phyloP scores from a whole-genome alignment of 257 asterid species.

The Penstemon newberryi region DNA sequence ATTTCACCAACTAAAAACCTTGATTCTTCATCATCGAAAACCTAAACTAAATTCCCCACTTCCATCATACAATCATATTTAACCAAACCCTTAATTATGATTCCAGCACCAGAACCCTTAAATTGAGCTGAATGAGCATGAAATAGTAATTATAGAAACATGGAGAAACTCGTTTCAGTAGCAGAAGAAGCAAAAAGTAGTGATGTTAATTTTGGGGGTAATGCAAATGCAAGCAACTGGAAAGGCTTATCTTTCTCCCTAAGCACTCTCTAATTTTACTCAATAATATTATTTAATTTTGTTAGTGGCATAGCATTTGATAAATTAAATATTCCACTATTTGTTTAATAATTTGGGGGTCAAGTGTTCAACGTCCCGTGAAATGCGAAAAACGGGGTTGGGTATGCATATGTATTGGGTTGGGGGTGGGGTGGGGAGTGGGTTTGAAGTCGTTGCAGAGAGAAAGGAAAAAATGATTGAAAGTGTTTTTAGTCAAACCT shows the following conservation, averaged over 20 bases:
- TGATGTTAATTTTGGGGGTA: neutral
- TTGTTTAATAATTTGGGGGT: slow-evolving; percentile 17
- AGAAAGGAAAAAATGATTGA: neutral
- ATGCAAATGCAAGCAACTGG: slow-evolving; percentile 25
- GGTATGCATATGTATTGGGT: too few species aligned
- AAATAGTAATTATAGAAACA: neutral
- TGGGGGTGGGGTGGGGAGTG: neutral
- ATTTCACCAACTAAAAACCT: slow-evolving; percentile 26
- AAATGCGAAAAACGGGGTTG: slow-evolving; percentile 1
- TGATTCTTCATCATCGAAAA: slow-evolving; percentile 30
- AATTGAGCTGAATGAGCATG: neutral
- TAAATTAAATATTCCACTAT: neutral
- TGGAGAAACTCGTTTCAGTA: neutral
- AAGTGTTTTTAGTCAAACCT: slow-evolving; percentile 36
- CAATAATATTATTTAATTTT: neutral
- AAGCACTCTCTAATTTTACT: neutral
- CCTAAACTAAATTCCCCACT: slow-evolving; percentile 25
- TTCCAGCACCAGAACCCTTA: neutral
- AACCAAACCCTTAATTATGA: neutral
- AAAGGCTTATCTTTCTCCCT: slow-evolving; percentile 6
- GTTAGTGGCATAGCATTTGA: slow-evolving; percentile 5
- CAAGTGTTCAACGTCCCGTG: slow-evolving; percentile 32
- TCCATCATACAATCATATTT: slow-evolving; percentile 24
- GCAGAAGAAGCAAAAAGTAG: neutral
- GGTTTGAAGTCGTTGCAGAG: slow-evolving; percentile 33